Evolutionary conservation across 2,329 filamentous ascomycete genomes (phyloP).

Genomic region (Westerdykella sp.): DNA sequence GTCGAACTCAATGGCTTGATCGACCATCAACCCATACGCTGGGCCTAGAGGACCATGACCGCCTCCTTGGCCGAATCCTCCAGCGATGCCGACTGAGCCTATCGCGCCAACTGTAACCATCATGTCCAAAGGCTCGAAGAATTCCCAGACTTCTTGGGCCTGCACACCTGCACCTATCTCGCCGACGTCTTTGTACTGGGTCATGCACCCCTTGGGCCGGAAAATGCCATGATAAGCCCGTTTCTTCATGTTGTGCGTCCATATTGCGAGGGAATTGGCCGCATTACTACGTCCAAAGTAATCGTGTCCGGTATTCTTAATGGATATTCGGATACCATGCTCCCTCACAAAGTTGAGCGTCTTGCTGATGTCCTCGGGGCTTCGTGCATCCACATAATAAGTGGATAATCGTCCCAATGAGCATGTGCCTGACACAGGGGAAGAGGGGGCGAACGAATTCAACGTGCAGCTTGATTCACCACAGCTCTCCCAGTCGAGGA

Average conservation of each 20-base stretch:
- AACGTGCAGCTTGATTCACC: slow-evolving; percentile 26
- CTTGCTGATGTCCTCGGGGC: slow-evolving; percentile 20
- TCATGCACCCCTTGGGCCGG: slow-evolving; percentile 19
- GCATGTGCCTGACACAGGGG: slow-evolving; percentile 21
- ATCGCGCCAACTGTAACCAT: slow-evolving; percentile 33
- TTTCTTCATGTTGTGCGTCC: slow-evolving; percentile 33
- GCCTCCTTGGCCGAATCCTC: slow-evolving; percentile 43
- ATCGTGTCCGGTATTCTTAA: slow-evolving; percentile 36
- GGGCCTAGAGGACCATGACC: slow-evolving; percentile 51
- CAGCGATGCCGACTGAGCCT: slow-evolving; percentile 46
- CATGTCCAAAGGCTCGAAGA: slow-evolving; percentile 28
- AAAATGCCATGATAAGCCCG: slow-evolving; percentile 22
- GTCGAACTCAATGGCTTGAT: slow-evolving; percentile 33
- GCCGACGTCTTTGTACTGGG: slow-evolving; percentile 27
- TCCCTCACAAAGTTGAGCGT: slow-evolving; percentile 24
- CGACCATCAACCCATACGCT: slow-evolving; percentile 38
- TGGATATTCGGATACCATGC: slow-evolving; percentile 29
- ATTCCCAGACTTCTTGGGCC: slow-evolving; percentile 32
- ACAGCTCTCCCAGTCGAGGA: slow-evolving; percentile 32
- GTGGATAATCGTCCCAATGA: slow-evolving; percentile 30
- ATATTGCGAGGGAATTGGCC: slow-evolving; percentile 31
- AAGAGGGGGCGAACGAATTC: slow-evolving; percentile 20
- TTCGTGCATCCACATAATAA: slow-evolving; percentile 28
- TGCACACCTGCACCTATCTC: slow-evolving; percentile 31
- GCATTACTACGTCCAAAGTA: slow-evolving; percentile 32